phyloP scores from a whole-genome alignment of 257 asterid species.

The Nicotiana noctiflora region DNA sequence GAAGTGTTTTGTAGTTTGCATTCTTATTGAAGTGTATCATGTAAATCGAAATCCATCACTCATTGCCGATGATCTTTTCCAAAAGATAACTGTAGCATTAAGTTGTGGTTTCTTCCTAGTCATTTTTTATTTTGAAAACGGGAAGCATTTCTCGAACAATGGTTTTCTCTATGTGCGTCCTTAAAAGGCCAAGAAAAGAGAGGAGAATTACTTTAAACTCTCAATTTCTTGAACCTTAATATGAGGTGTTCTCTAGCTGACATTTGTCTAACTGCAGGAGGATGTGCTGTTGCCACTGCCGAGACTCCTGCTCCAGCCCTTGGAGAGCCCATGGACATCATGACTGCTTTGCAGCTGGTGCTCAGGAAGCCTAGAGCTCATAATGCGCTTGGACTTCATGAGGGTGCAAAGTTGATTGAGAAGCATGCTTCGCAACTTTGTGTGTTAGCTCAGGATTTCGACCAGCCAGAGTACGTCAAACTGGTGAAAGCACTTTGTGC shows the following conservation, averaged over 20 bases:
- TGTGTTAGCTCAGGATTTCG: slow-evolving; percentile 63
- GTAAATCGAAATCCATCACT: background rate
- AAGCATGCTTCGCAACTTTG: slow-evolving; percentile 62
- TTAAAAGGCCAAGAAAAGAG: too few relatives aligned
- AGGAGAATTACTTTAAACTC: too few relatives aligned
- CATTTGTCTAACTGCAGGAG: slow-evolving; percentile 21
- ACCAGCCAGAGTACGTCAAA: slow-evolving; percentile 60
- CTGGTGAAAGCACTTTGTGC: slow-evolving; percentile 68
- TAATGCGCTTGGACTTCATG: slow-evolving; percentile 3
- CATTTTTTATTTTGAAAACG: too few relatives aligned
- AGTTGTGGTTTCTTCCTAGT: too few relatives aligned
- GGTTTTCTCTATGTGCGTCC: too few relatives aligned
- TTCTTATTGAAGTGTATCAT: background rate
- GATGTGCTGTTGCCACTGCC: slow-evolving; percentile 22
- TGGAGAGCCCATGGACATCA: slow-evolving; percentile 58
- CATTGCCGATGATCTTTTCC: background rate
- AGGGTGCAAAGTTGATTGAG: slow-evolving; percentile 60
- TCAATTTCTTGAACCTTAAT: background rate
- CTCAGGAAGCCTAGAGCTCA: slow-evolving; percentile 59
- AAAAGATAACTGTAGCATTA: too few relatives aligned
- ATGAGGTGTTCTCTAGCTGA: background rate
- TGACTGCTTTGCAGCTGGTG: slow-evolving; percentile 57
- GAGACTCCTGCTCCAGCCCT: slow-evolving; percentile 40
- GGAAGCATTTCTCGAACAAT: too few relatives aligned
- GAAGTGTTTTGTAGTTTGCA: background rate